Base-by-base conservation (phyloP, 1,284 basidiomycete genomes). In the Cerioporus squamosus region DNA sequence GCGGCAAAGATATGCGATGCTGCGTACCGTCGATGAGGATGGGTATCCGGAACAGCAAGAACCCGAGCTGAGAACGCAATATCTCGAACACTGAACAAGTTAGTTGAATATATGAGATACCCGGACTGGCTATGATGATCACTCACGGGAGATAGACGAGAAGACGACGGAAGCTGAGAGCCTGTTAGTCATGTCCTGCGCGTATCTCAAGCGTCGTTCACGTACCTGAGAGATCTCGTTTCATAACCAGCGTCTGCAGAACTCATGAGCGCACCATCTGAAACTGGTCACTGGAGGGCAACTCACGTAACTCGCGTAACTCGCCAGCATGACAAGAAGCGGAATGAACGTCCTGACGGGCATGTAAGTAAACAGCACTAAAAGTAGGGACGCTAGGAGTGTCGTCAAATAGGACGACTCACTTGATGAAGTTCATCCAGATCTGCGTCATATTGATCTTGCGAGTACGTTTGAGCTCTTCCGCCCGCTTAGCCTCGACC, bases 291-390 rank as follows among this genome's bases (percentile, higher is more conserved):
- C 12, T 7, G 3, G 8, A 10, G 8, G 14, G 8, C 33, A 10
- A 36, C 72, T 55, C 57, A 75, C 74, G 67, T 81, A 89, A 31
- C 83, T 81, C 5, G 81, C 79, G 66, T 85, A 91, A 1, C 88
- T 89, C n/a, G 80, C 79, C 36, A 86, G 69, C 82, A 91, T 91
- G 7, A 84, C 86, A 42, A 86, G 63, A 2, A 88, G 74, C 1
- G 90, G 88, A 31, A 91, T 81, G 33, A 44, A 59, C 1, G 49
- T 49, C 26, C 57, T 59, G 38, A 42, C 33, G 40, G 5, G 8
- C 18, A 10, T 14, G 8, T 18, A 6, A 8, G 20, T 42, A 4
- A 42, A 10, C 40, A 42, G 15, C n/a, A 8, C n/a, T 12, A 9
- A 5, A 29, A 9, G 9, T 3, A 6, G 2, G 5, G 1, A 6